Percentiles rank a stretch among this genome's conserved stretches.
phyloP scores from a whole-genome alignment of 140 eudicot species.

The Oenanthe javanica region DNA sequence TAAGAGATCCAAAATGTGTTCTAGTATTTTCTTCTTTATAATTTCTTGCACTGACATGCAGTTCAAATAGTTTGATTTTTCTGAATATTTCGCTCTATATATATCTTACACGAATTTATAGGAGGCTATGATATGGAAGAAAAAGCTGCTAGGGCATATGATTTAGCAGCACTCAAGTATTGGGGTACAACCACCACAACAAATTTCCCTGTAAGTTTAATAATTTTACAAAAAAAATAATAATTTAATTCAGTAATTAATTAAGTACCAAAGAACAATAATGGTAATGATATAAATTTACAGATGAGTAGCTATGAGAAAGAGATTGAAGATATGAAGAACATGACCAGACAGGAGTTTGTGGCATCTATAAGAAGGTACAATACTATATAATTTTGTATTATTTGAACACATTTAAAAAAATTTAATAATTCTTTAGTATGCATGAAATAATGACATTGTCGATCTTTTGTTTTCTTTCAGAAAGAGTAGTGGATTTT shows the following conservation, averaged over 20 bases:
- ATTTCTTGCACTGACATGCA: not conserved
- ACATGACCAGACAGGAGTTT: constrained; percentile 93
- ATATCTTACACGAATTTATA: constrained; percentile 8
- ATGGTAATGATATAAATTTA: not conserved
- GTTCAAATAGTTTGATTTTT: not conserved
- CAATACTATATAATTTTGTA: not conserved
- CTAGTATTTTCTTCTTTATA: constrained; percentile 14
- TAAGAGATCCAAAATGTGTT: constrained; percentile 25
- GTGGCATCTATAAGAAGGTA: constrained; percentile 93
- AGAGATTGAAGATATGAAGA: constrained; percentile 86
- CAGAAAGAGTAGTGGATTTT: constrained; percentile 93
- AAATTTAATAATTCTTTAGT: not conserved
- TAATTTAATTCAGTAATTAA: too few species aligned
- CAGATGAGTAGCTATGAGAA: constrained; percentile 74
- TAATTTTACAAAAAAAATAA: too few species aligned
- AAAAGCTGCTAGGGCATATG: constrained; percentile 91
- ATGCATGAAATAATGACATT: not conserved
- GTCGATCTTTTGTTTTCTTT: not conserved
- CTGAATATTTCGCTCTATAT: not conserved
- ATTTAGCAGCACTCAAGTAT: constrained; percentile 85
- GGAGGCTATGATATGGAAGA: constrained; percentile 98
- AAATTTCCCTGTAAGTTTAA: too few species aligned
- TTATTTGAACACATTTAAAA: not conserved
- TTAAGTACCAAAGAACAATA: not conserved
- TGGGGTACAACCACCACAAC: constrained; percentile 91